Conservation (phyloP, 768 basidiomycete species). For the Termitomyces sp. region DNA sequence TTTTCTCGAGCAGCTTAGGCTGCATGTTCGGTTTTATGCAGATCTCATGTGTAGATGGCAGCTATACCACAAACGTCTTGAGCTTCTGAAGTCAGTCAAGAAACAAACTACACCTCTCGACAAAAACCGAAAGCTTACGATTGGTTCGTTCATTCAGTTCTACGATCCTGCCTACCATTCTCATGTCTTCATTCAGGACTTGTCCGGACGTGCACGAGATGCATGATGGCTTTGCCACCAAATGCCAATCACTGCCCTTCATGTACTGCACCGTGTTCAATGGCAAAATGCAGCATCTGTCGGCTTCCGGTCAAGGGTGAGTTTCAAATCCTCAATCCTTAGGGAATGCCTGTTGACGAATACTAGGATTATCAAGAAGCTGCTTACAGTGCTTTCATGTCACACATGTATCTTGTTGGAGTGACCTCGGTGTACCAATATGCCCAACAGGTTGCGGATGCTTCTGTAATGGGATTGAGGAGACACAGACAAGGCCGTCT, state of each 20-base stretch:
- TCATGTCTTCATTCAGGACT: slow-evolving; percentile 33
- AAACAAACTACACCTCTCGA: slow-evolving; percentile 19
- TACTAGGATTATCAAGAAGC: slow-evolving; percentile 55
- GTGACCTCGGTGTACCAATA: slow-evolving; percentile 40
- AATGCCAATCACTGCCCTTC: slow-evolving; percentile 38
- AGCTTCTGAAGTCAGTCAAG: slow-evolving; percentile 66
- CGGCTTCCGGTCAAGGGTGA: slow-evolving; percentile 73
- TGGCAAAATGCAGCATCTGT: slow-evolving; percentile 66
- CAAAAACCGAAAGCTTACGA: slow-evolving; percentile 25
- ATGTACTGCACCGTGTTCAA: slow-evolving; percentile 40
- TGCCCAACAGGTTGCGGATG: slow-evolving; percentile 75
- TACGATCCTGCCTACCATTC: background rate
- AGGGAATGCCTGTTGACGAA: background rate
- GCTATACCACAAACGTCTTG: slow-evolving; percentile 64
- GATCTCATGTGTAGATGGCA: slow-evolving; percentile 76
- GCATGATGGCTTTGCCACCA: slow-evolving; percentile 31
- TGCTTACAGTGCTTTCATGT: slow-evolving; percentile 64
- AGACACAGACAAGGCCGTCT: slow-evolving; percentile 18
- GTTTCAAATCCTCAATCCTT: slow-evolving; percentile 7
- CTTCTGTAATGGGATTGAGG: slow-evolving; percentile 39
- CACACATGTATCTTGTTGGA: slow-evolving; percentile 66
- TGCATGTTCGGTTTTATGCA: slow-evolving; percentile 69
- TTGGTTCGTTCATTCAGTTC: slow-evolving; percentile 26
- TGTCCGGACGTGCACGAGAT: slow-evolving; percentile 44
- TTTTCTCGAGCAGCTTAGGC: slow-evolving; percentile 39